phyloP scores from a whole-genome alignment of 2,329 filamentous ascomycete genomes.

The Colletotrichum liaoningense region DNA sequence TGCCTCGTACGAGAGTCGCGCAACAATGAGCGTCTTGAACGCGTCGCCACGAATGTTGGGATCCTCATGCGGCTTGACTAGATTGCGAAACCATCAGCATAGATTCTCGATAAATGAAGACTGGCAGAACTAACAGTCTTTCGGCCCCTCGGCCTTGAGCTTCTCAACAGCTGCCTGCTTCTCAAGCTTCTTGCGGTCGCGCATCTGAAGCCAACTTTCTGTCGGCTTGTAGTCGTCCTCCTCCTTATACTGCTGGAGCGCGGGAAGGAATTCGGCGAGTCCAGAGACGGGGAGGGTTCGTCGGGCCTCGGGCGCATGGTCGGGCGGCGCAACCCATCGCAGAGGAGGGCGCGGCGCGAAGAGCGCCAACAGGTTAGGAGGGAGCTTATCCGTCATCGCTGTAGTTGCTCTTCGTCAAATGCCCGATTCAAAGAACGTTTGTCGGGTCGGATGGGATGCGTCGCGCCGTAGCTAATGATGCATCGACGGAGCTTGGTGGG shows the following conservation, averaged over 20 bases:
- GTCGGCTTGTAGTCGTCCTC: conserved; percentile 82
- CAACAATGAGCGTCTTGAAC: conserved; percentile 94
- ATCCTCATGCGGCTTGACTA: conserved; percentile 86
- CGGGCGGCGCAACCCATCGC: conserved; percentile 86
- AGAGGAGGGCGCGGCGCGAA: conserved; percentile 95
- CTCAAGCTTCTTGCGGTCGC: conserved; percentile 86
- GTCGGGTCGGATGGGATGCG: neutral
- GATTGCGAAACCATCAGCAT: conserved; percentile 35
- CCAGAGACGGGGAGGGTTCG: conserved; percentile 79
- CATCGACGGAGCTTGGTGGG: neutral
- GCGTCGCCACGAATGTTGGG: conserved; percentile 91
- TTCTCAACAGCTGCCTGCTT: conserved; percentile 77
- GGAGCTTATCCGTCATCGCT: conserved; percentile 95
- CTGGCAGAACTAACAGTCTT: conserved; percentile 55
- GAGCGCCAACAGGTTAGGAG: conserved; percentile 89
- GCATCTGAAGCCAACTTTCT: conserved; percentile 91
- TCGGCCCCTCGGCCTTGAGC: conserved; percentile 70
- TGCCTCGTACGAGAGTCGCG: conserved; percentile 88
- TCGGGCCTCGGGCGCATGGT: conserved; percentile 85
- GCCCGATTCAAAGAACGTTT: neutral
- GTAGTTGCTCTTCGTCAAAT: conserved; percentile 18
- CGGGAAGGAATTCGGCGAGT: conserved; percentile 79
- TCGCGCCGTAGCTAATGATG: neutral
- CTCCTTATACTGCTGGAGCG: conserved; percentile 81
- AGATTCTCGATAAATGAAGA: conserved; percentile 1